These are phyloP conservation scores for Neonectria hederae DNA, from an alignment of 2,329 filamentous ascomycete genomes.

Conservation along the genomic window DNA sequence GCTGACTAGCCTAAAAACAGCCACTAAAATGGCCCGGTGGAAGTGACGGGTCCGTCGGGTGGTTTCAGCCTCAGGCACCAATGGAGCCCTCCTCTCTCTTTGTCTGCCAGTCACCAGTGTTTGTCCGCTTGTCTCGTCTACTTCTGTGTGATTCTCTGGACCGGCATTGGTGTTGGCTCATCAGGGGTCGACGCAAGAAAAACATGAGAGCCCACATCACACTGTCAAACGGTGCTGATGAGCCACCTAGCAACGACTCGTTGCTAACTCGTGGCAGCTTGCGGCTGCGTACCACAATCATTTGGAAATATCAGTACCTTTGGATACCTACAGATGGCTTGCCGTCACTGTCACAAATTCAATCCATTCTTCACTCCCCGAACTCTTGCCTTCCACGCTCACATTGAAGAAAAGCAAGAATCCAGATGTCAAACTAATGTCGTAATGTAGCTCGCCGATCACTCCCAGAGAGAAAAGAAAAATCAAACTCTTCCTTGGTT, in stretches of 20 bases:
- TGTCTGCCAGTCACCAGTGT: neutral
- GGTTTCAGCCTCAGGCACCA: constrained; percentile 43
- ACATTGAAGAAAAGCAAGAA: neutral
- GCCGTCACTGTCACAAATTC: neutral
- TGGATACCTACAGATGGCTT: neutral
- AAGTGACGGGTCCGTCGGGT: constrained; percentile 25
- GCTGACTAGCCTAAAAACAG: constrained; percentile 13
- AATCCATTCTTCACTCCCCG: neutral
- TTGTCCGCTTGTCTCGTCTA: neutral
- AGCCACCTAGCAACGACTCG: neutral
- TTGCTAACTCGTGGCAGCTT: too few relatives aligned
- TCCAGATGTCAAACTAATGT: neutral
- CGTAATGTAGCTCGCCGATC: neutral
- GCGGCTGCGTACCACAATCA: neutral
- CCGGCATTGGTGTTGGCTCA: too few relatives aligned
- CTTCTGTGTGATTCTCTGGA: neutral
- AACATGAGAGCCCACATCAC: neutral
- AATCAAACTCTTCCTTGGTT: neutral
- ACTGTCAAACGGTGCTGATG: neutral
- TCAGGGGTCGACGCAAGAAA: neutral
- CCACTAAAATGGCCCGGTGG: constrained; percentile 37
- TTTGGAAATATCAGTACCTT: neutral
- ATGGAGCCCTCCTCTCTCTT: neutral
- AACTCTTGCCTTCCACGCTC: neutral
- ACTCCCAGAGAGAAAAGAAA: neutral